Base-by-base conservation (phyloP, 2,329 filamentous ascomycete species). In the Geoglossum cookeanum region DNA sequence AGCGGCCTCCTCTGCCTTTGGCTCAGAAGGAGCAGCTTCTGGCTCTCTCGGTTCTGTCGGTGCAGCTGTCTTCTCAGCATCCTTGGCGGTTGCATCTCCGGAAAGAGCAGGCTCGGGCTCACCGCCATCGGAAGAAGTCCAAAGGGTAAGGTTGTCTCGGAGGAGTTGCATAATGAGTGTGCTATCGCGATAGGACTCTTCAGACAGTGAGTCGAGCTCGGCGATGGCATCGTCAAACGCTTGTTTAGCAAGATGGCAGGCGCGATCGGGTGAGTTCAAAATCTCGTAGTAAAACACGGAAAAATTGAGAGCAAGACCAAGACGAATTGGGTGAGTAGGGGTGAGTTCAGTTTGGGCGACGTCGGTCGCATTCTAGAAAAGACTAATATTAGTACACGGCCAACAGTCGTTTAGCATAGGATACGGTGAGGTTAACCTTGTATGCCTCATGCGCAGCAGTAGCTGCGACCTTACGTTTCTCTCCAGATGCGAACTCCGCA, bases 251-350 rank as follows among this genome's bases (percentile, higher is more conserved):
- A 97, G 83, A 72, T 97, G 91, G 83, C 91, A 97, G 69, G 91
- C 91, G 70, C 87, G 88, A 75, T 96, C 90, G 68, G 90, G 91
- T 39, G 90, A 94, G 84, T 96, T 97, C 70, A 96, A 79, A 72
- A 96, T 96, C 81, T 96, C 92, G 75, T 96, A 95, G 83, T 95
- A 95, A 80, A 96, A 96, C 68, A 96, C 91, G 63, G 90, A 96
- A 83, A 97, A 96, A 85, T 96, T 97, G 66, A 97, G 83, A 65
- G 91, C 91, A 68, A 97, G 85, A 73, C 91, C 91, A 64, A 97
- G 87, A 68, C 91, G 90, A 77, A 97, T 97, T 67, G 91, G 91
- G 80, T 97, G 91, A 61, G 92, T 97, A 62, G 91, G 91, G 62
- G 91, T 91, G 66, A 97, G 84, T 75, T 97, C 91, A 64, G 87